Evolutionary conservation across 2,329 filamentous ascomycete species (phyloP), one percentile per base, ranked within the genome.

Genomic region (Kalaharituber pfeilii): DNA sequence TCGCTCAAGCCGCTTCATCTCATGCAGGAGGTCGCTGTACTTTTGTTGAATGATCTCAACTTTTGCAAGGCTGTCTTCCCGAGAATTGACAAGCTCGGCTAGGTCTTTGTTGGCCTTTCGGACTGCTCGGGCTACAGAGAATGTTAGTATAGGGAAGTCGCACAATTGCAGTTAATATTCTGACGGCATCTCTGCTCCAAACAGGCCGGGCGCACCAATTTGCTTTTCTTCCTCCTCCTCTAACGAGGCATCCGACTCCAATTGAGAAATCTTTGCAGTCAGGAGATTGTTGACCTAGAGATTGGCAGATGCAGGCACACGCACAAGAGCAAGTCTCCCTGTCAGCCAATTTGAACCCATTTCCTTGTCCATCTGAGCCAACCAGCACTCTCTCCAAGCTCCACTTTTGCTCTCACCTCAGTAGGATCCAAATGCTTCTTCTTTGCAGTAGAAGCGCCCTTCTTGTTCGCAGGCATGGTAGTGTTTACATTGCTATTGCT

Each of bases 141-240:
- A 28, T 50, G 47, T 30, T 29, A 30, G 42, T 47, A 28, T 50
- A 9, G 24, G 47, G 8, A 20, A 47, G 42, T 22, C 22, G 42
- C 42, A 47, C 11, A 24, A 47, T 22, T 47, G 42, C 11, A 27
- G 8, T 18, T 28, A 27, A 50, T 11, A 29, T 27, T 29, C 25
- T 29, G 27, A 50, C 20, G 49, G 49, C n/a, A 33, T 5, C 29
- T 50, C 4, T 15, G 29, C 42, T 47, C 42, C 42, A 47, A 47
- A 47, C 3, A 24, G 42, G 42, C 42, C 42, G 25, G 36, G 76
- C 80, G 67, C 73, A 94, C 87, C 86, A 67, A 98, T 95, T 73
- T 96, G 91, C 57, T 84, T 79, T 70, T 95, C 88, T 70, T 95
- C 86, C 63, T 94, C 89, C 69, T 93, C 94, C 67, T 94, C 88